A percentile compares a stretch with the other conserved stretches of the same genome.
These are phyloP conservation scores for Xylaria bambusicola DNA, from an alignment of 495 filamentous ascomycete species.

Conservation along the genomic window DNA sequence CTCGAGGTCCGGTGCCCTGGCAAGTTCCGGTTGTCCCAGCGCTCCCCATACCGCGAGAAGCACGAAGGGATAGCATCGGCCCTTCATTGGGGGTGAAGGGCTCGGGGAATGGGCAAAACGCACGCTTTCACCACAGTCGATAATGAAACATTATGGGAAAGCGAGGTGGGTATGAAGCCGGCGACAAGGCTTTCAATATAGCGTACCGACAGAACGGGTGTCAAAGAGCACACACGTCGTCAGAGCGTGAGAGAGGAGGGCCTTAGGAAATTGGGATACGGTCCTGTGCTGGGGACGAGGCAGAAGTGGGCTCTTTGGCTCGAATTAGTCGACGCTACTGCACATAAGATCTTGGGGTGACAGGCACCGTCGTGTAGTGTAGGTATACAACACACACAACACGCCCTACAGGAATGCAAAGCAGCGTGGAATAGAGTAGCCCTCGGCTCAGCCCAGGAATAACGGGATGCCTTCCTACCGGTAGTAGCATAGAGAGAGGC, in stretches of 20 bases:
- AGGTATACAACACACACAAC: no score
- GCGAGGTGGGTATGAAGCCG: constrained; percentile 14
- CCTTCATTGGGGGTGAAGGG: constrained; percentile 33
- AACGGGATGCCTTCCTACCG: neutral
- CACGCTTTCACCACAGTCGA: constrained; percentile 20
- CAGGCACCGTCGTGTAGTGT: no score
- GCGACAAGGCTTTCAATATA: constrained; percentile 1
- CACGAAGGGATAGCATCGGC: constrained; percentile 27
- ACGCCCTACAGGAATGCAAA: no score
- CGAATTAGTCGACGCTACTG: constrained; percentile 9
- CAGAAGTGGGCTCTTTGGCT: constrained; percentile 12
- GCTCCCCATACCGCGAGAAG: constrained; percentile 33
- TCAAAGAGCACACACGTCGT: constrained; percentile 8
- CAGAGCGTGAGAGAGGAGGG: constrained; percentile 10
- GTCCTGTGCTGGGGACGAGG: neutral
- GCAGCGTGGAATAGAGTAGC: neutral
- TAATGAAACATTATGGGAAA: constrained; percentile 27
- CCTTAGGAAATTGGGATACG: constrained; percentile 9
- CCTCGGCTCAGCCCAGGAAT: constrained; percentile 1
- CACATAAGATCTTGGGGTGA: constrained; percentile 16
- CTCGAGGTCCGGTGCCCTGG: constrained; percentile 22
- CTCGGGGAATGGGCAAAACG: constrained; percentile 25
- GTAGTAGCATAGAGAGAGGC: no score
- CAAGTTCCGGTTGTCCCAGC: constrained; percentile 22
- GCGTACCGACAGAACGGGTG: constrained; percentile 1